phyloP scores from a whole-genome alignment of 768 basidiomycete species.

The Trametes punicea region DNA sequence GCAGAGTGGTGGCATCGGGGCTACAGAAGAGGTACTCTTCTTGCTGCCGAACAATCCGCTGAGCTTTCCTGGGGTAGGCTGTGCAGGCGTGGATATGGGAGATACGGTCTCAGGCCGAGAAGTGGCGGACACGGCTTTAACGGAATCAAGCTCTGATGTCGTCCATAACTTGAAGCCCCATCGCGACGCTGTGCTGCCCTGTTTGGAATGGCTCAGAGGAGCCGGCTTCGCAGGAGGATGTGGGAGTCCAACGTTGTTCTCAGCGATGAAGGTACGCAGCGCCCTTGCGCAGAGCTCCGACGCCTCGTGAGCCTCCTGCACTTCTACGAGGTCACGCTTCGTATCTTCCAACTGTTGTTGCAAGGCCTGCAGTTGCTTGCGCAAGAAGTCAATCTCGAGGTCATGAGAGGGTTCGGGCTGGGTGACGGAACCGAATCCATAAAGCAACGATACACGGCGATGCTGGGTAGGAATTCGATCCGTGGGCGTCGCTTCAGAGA shows the following conservation, averaged over 20 bases:
- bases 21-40: constrained; percentile 47
- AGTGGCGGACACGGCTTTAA: constrained; percentile 2
- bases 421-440: constrained; percentile 49
- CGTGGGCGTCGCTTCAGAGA: constrained; percentile 13
- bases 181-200: constrained; percentile 33
- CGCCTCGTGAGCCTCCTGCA: constrained; percentile 82
- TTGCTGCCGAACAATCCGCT: constrained; percentile 69
- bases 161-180: constrained; percentile 76
- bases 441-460: constrained; percentile 50
- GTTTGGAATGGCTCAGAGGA: constrained; percentile 9
- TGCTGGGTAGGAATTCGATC: constrained; percentile 8
- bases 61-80: constrained; percentile 51
- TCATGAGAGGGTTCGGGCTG: constrained; percentile 28
- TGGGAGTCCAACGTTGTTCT: constrained; percentile 58
- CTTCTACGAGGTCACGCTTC: constrained; percentile 67
- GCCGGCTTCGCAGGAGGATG: constrained; percentile 20
- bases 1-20: constrained; percentile 24
- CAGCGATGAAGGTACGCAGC: constrained; percentile 77
- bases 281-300: constrained; percentile 83
- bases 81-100: constrained; percentile 30
- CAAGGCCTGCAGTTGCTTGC: constrained; percentile 53
- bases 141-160: constrained; percentile 22
- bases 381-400: constrained; percentile 45
- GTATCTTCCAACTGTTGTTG: constrained; percentile 61
- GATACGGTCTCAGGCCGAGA: constrained; percentile 18